These are phyloP conservation scores for Dryadomyces quercus-mongolicae DNA, from an alignment of 2,329 filamentous ascomycete species.

Conservation along the genomic window DNA sequence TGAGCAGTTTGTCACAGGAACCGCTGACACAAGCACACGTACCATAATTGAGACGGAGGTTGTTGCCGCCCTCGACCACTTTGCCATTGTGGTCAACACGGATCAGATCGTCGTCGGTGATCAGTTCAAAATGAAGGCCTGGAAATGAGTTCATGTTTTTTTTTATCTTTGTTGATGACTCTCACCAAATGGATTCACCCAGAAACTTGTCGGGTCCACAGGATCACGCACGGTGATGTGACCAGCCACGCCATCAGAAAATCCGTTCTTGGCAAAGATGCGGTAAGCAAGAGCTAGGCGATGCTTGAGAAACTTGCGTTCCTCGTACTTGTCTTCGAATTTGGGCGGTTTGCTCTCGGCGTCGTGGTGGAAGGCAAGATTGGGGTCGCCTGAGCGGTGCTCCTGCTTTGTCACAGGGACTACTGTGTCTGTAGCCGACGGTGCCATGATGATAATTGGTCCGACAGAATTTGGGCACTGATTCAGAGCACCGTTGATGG, in stretches of 20 bases:
- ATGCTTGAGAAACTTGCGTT: conserved; percentile 39
- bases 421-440: conserved; percentile 4
- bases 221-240: conserved; percentile 51
- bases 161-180: too few species aligned
- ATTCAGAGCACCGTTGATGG: too few species aligned
- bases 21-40: neutral
- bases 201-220: conserved; percentile 46
- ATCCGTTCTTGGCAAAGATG: conserved; percentile 43
- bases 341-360: conserved; percentile 9
- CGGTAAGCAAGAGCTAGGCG: conserved; percentile 41
- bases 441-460: conserved; percentile 4
- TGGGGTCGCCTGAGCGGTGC: conserved; percentile 11
- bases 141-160: neutral
- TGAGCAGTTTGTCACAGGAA: neutral
- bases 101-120: conserved; percentile 52
- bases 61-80: conserved; percentile 47
- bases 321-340: conserved; percentile 18
- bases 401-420: conserved; percentile 17
- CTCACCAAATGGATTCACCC: conserved; percentile 48
- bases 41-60: conserved; percentile 19
- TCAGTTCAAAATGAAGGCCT: conserved; percentile 44
- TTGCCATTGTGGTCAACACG: conserved; percentile 46
- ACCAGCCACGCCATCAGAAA: conserved; percentile 49
- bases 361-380: conserved; percentile 8
- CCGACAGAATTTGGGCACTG: too few species aligned